Evolutionary conservation across 176 grass and related monocot genomes (phyloP).

Genomic region (Musa beccarii): DNA sequence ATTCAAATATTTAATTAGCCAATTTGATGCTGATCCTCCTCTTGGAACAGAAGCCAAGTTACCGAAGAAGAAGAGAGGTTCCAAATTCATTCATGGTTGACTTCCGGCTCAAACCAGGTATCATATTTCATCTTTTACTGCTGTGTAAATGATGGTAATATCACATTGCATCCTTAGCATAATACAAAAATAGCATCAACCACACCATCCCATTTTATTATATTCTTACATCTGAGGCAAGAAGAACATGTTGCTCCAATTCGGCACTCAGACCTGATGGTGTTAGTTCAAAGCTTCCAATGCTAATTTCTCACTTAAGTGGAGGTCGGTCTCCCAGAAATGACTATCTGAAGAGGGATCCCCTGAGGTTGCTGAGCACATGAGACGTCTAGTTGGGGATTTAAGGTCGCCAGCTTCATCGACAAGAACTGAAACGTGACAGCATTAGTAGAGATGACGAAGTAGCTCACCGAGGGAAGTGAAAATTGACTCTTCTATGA

Average conservation of each 20-base stretch:
- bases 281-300: neutral
- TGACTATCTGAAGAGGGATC: constrained; percentile 24
- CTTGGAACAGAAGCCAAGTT: no score
- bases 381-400: constrained; percentile 23
- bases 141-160: no score
- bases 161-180: neutral
- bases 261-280: neutral
- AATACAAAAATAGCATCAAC: neutral
- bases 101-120: neutral
- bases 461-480: neutral
- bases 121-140: neutral
- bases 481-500: neutral
- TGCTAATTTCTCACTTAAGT: neutral
- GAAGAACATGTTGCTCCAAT: neutral
- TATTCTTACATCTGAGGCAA: neutral
- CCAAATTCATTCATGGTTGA: neutral
- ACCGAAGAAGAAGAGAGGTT: neutral
- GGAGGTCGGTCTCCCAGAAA: constrained; percentile 64
- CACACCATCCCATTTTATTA: neutral
- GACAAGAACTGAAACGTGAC: constrained; percentile 42
- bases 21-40: no score
- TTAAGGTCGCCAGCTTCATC: constrained; percentile 58
- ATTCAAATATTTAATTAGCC: no score
- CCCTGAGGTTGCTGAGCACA: constrained; percentile 19
- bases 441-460: neutral